phyloP scores from a whole-genome alignment of 306 rosid genomes.

The Cicer cuneatum region DNA sequence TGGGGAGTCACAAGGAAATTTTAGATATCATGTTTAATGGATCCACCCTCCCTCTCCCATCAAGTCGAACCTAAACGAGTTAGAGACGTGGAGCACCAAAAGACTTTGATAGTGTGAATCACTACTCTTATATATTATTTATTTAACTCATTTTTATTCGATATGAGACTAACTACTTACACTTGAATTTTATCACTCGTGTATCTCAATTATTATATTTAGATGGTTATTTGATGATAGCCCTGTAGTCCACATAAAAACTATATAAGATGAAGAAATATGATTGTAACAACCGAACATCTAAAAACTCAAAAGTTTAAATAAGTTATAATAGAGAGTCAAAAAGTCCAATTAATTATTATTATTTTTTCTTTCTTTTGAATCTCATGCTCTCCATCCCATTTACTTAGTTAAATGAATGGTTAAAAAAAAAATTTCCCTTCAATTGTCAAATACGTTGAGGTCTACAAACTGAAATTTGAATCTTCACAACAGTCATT shows the following conservation, averaged over 20 bases:
- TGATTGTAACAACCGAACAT: neutral
- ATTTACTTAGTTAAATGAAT: too few relatives aligned
- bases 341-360: neutral
- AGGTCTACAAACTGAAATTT: conserved; percentile 41
- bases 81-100: too few relatives aligned
- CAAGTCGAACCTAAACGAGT: too few relatives aligned
- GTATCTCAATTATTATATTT: neutral
- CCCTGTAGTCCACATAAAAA: neutral
- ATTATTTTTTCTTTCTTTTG: too few relatives aligned
- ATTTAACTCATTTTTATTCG: too few relatives aligned
- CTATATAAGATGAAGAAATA: neutral
- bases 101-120: too few relatives aligned
- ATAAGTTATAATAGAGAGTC: neutral
- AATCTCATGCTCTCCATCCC: too few relatives aligned
- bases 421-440: neutral
- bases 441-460: conserved; percentile 50
- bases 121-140: too few relatives aligned
- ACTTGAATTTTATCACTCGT: neutral
- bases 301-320: neutral
- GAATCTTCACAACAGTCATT: conserved; percentile 50
- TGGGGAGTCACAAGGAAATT: too few relatives aligned
- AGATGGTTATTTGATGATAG: neutral
- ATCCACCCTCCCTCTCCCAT: too few relatives aligned
- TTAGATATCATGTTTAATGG: too few relatives aligned
- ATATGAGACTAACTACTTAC: too few relatives aligned